These are phyloP conservation scores for Polyporus tsugae DNA, from an alignment of 1,284 basidiomycete species.

Conservation along the genomic window DNA sequence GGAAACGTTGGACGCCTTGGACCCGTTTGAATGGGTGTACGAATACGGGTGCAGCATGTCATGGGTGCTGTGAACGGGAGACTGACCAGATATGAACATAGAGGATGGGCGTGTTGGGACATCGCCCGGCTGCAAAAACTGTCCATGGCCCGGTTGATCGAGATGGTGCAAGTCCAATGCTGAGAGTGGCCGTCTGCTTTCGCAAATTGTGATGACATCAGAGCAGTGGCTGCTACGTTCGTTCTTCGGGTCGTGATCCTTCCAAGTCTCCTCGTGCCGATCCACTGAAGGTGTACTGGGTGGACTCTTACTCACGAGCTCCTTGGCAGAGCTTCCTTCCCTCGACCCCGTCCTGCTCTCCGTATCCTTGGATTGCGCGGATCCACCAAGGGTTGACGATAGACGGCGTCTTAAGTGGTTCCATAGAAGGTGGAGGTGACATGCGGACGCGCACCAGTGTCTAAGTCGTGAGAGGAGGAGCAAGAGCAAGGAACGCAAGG, in stretches of 20 bases:
- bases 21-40: slow-evolving; percentile 29
- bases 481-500: neutral
- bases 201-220: slow-evolving; percentile 19
- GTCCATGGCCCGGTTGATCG: slow-evolving; percentile 14
- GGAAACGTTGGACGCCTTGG: slow-evolving; percentile 27
- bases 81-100: slow-evolving; percentile 26
- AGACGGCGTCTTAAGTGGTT: neutral
- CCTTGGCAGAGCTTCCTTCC: neutral
- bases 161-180: slow-evolving; percentile 26
- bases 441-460: neutral
- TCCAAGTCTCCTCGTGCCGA: neutral
- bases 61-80: slow-evolving; percentile 10
- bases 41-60: slow-evolving; percentile 24
- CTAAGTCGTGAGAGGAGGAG: neutral
- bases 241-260: neutral
- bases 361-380: neutral
- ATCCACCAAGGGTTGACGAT: neutral
- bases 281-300: neutral
- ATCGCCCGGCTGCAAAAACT: slow-evolving; percentile 26
- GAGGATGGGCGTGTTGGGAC: slow-evolving; percentile 27
- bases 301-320: neutral
- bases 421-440: neutral
- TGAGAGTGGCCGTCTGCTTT: slow-evolving; percentile 29
- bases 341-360: neutral
- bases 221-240: neutral